Evolutionary conservation across 2,329 filamentous ascomycete species (phyloP).

Genomic region (Colletotrichum echinochloae): DNA sequence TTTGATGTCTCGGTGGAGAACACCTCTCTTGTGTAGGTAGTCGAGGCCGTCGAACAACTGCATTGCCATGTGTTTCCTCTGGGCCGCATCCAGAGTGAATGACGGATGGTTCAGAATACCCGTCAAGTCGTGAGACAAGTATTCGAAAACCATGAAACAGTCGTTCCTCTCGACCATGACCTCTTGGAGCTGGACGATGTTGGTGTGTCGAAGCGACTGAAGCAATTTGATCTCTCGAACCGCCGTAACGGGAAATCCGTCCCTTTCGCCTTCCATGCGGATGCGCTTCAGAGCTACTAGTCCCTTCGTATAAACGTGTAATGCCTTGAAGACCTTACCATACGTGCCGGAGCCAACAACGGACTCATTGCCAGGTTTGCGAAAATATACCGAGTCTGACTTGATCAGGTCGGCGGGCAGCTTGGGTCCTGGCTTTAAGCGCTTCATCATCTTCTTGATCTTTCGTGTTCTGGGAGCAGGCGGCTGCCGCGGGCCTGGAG

Average conservation of each 20-base stretch:
- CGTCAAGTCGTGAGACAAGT: constrained; percentile 94
- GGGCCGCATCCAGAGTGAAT: constrained; percentile 84
- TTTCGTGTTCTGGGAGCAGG: constrained; percentile 66
- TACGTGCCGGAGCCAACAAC: constrained; percentile 97
- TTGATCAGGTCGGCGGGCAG: constrained; percentile 78
- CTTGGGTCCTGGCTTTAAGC: constrained; percentile 77
- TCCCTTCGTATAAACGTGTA: constrained; percentile 89
- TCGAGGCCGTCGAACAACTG: constrained; percentile 95
- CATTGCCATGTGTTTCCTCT: constrained; percentile 92
- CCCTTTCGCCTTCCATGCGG: constrained; percentile 91
- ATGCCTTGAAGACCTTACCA: constrained; percentile 93
- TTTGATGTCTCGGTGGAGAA: constrained; percentile 97
- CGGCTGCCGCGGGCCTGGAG: constrained; percentile 51
- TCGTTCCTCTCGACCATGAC: constrained; percentile 99
- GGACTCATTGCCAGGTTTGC: constrained; percentile 97
- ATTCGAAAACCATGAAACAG: constrained; percentile 99
- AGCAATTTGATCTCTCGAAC: constrained; percentile 92
- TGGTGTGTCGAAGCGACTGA: constrained; percentile 85
- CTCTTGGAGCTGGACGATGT: constrained; percentile 86
- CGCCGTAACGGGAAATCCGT: constrained; percentile 91
- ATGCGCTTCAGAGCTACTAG: constrained; percentile 91
- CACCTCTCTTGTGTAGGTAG: constrained; percentile 92
- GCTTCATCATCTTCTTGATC: constrained; percentile 76
- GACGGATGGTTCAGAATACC: constrained; percentile 94
- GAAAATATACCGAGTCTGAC: constrained; percentile 92